These are phyloP conservation scores for Talaromyces amestolkiae DNA, from an alignment of 2,329 filamentous ascomycete genomes.

Conservation along the genomic window DNA sequence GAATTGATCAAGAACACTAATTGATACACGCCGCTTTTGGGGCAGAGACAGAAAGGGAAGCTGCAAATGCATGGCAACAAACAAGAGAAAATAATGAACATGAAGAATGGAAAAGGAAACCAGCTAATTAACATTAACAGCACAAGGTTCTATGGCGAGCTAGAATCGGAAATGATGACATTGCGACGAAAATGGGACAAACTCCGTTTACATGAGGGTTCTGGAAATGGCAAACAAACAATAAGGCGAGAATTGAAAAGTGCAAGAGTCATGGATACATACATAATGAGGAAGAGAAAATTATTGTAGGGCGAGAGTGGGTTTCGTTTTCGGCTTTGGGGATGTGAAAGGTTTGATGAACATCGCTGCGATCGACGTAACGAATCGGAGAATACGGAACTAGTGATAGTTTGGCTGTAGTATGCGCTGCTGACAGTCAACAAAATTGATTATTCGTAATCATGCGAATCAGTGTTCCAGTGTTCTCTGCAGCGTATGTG, in stretches of 20 bases:
- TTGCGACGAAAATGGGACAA: background rate
- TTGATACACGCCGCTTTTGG: conserved; percentile 1
- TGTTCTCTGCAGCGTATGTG: background rate
- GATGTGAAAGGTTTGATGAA: background rate
- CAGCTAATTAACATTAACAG: background rate
- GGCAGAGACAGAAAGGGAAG: background rate
- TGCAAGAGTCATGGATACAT: background rate
- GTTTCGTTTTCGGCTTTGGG: background rate
- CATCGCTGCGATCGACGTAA: background rate
- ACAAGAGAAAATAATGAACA: background rate
- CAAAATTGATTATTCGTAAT: background rate
- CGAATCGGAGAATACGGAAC: background rate
- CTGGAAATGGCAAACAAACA: background rate
- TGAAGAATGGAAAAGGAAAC: background rate
- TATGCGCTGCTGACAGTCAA: background rate
- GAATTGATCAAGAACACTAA: background rate
- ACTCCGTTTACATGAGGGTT: conserved; percentile 3
- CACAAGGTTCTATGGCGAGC: background rate
- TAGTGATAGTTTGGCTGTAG: background rate
- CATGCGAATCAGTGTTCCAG: background rate
- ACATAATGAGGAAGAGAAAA: background rate
- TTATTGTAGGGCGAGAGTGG: background rate
- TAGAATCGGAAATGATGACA: background rate
- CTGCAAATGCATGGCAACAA: background rate
- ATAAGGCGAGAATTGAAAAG: background rate